These are phyloP conservation scores for Aureobasidium sp. DNA, from an alignment of 2,329 filamentous ascomycete species.

Conservation along the genomic window DNA sequence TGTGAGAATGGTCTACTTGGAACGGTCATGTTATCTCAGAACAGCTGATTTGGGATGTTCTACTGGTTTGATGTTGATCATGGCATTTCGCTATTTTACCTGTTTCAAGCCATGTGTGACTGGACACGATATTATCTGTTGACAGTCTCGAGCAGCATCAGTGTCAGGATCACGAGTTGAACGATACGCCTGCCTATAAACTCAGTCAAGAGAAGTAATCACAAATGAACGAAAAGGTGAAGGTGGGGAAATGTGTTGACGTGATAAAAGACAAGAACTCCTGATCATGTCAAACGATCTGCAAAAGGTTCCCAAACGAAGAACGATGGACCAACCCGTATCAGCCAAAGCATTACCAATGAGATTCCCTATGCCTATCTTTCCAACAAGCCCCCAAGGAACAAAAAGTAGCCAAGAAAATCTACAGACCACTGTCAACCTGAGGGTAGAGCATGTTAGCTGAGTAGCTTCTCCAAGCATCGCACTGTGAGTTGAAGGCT, in stretches of 20 bases:
- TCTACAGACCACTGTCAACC: constrained; percentile 33
- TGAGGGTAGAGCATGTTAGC: constrained; percentile 26
- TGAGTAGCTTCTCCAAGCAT: constrained; percentile 31
- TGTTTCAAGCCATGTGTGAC: too few relatives aligned
- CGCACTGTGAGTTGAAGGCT: constrained; percentile 24
- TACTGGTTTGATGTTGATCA: too few relatives aligned
- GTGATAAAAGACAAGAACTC: neutral
- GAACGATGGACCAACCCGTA: neutral
- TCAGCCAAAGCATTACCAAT: neutral
- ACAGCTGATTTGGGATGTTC: too few relatives aligned
- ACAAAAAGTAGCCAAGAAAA: neutral
- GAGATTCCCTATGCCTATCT: neutral
- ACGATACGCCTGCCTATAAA: too few relatives aligned
- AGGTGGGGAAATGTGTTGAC: neutral
- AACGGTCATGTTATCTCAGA: too few relatives aligned
- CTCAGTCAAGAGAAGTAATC: too few relatives aligned
- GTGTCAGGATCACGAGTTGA: too few relatives aligned
- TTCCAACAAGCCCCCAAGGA: neutral
- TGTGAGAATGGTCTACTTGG: too few relatives aligned
- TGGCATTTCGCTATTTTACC: too few relatives aligned
- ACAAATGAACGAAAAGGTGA: neutral
- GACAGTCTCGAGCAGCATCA: too few relatives aligned
- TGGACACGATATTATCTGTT: too few relatives aligned
- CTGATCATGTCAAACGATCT: neutral
- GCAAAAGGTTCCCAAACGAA: too few relatives aligned